Evolutionary conservation across 176 grass and related monocot species (phyloP), one percentile per base, ranked within the genome.

Genomic region (Phoenix dactylifera): DNA sequence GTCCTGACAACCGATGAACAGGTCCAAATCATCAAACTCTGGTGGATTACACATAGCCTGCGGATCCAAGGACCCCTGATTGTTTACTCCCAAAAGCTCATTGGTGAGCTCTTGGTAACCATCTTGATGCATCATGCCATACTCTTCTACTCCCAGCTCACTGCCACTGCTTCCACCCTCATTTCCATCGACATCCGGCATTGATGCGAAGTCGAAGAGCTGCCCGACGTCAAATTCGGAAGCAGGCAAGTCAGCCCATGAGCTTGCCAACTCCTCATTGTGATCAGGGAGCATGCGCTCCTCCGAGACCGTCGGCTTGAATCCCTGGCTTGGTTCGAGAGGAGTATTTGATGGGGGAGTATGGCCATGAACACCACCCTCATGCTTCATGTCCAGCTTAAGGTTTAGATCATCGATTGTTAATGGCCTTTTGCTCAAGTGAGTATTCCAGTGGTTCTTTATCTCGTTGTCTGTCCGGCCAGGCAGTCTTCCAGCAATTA

Each of bases 401-500:
- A 29, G 61, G 55, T 79, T 79, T 3, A 79, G 69, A 48, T 79
- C 77, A 67, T 67, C 25, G 48, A 79, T 79, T 16, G 77, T 73
- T 22, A 73, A 15, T 12, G 77, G 39, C 32, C 59, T 73, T 60
- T 79, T 79, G 77, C 77, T 73, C 77, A 79, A 79, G 69, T 79
- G 77, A 79, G 69, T 79, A 79, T 79, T 79, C 77, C 77, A 79
- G 54, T 79, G 77, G 20, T 79, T 79, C 26, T 79, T 79, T 50
- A 79, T 73, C 62, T 79, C 77, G 39, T 79, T 79, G 77, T 79
- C 77, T 15, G 77, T 79, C 67, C 77, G 77, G 18, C 77, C 77
- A 4, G 77, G 77, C 51, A 79, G 52, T 55, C 77, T 28, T 54
- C 69, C 69, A 39, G 77, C 77, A 57, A 79, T 79, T 0, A 79